Evolutionary conservation across 2,329 filamentous ascomycete genomes (phyloP), one percentile per base, ranked within the genome.

Genomic region (Emergomyces africanus): DNA sequence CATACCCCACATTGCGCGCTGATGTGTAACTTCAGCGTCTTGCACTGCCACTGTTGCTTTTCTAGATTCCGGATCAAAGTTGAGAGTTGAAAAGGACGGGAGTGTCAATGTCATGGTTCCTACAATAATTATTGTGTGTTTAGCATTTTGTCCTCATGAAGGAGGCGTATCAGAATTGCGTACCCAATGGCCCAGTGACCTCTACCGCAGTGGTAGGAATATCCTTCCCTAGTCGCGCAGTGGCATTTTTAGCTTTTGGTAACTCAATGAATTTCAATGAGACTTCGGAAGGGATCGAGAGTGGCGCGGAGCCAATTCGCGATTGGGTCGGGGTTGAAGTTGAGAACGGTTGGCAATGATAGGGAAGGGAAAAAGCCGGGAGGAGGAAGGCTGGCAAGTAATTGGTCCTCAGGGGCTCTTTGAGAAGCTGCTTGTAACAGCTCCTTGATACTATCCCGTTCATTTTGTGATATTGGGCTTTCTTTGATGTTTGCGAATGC

Each of bases 1-100:
- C 80, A 60, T 72, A 96, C 92, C 94, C 94, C 94, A 97, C 91
- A 97, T 97, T 73, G 88, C 88, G 70, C 86, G 86, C 75, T 97
- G 92, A 63, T 88, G 79, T 75, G 85, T 86, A 57, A 83, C 73
- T 20, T 83, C 76, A 20, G 78, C 74, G 73, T 97, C 82, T 68
- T 85, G 74, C 12, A 99, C 83, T 59, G 79, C 83, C 64, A 99
- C 76, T 37, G 79, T 79, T 12, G 86, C 83, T 68, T 85, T 87
- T 64, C 81, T 79, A 33, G 79, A 75, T 56, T 79, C 79, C 23
- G 77, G 71, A 69, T 95, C 87, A 64, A 87, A 82, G 59, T 83
- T 77, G 62, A 97, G 78, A 41, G 78, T 82, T 59, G 97, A 76
- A 71, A 88, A 99, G 1, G 84, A 79, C 1, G 90, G 90, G n/a